These are phyloP conservation scores for Mycena maculata DNA, from an alignment of 768 basidiomycete species.

Conservation along the genomic window DNA sequence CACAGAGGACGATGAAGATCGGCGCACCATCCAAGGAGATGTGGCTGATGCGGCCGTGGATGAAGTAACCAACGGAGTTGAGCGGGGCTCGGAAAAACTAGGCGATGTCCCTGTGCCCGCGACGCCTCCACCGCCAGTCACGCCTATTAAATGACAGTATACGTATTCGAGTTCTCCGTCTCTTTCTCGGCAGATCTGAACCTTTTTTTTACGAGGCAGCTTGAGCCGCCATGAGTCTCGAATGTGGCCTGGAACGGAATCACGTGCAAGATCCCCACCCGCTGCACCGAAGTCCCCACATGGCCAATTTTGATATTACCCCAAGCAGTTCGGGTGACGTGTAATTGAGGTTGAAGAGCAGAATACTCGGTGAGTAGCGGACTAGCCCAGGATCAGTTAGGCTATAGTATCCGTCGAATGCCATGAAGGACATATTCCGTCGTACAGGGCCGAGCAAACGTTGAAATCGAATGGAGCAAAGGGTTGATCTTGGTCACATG, in stretches of 20 bases:
- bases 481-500: background rate
- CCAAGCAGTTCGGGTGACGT: background rate
- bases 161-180: slow-evolving; percentile 26
- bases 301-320: too few relatives aligned
- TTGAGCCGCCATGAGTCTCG: background rate
- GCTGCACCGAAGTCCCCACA: too few relatives aligned
- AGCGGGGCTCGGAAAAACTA: slow-evolving; percentile 27
- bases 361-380: too few relatives aligned
- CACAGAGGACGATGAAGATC: slow-evolving; percentile 54
- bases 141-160: slow-evolving; percentile 30
- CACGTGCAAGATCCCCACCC: background rate
- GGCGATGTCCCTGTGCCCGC: slow-evolving; percentile 27
- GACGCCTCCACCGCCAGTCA: slow-evolving; percentile 27
- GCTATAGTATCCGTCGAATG: background rate
- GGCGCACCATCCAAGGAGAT: slow-evolving; percentile 58
- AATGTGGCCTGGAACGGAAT: background rate
- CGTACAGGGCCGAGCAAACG: slow-evolving; percentile 8
- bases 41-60: slow-evolving; percentile 42
- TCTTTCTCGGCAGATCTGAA: background rate
- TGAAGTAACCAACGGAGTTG: slow-evolving; percentile 28
- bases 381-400: too few relatives aligned
- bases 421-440: slow-evolving; percentile 7
- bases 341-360: too few relatives aligned
- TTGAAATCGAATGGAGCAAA: slow-evolving; percentile 18
- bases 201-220: background rate